Evolutionary conservation across 2,329 filamentous ascomycete species (phyloP), one percentile per base, ranked within the genome.

Genomic region (Rutstroemia sp.): DNA sequence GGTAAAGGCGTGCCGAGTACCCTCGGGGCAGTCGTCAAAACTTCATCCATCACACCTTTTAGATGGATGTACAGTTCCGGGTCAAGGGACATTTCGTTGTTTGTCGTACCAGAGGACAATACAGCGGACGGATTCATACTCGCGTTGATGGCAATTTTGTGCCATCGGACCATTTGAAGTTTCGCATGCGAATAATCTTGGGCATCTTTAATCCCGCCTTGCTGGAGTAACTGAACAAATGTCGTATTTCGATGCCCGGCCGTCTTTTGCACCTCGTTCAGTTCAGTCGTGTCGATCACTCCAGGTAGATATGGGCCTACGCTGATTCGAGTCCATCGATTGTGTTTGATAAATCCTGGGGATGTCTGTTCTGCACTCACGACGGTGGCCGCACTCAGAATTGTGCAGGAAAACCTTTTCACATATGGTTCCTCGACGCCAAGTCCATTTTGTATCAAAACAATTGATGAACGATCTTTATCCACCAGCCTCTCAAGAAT

Each of bases 101-200:
- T 89, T 53, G 81, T 78, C 2, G 77, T 73, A 1, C 84, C 83
- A 12, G 83, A 82, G 1, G 79, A 81, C 0, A 89, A 76, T 7
- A 89, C 84, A 2, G 85, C 82, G 0, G 82, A 84, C 0, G 86
- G 85, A 71, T 89, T 89, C 78, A 89, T 87, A 51, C 83, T 81
- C 0, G 85, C 83, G 69, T 89, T 89, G 74, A 89, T 88, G 64
- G 83, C 85, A 60, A 89, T 80, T 70, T 89, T 89, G 70, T 89
- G 86, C 86, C 86, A 89, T 23, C 86, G 77, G 17, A 89, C 80
- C 44, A 82, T 78, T 70, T 89, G 87, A 47, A 89, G 73, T 58
- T 82, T 84, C 34, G 82, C 73, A 68, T 88, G 83, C 48, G 80
- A 77, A 63, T 86, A 82, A 7, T 78, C 73, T 59, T 84, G 80